Base-by-base conservation (phyloP, 2,329 filamentous ascomycete species). In the Verticillium longisporum region DNA sequence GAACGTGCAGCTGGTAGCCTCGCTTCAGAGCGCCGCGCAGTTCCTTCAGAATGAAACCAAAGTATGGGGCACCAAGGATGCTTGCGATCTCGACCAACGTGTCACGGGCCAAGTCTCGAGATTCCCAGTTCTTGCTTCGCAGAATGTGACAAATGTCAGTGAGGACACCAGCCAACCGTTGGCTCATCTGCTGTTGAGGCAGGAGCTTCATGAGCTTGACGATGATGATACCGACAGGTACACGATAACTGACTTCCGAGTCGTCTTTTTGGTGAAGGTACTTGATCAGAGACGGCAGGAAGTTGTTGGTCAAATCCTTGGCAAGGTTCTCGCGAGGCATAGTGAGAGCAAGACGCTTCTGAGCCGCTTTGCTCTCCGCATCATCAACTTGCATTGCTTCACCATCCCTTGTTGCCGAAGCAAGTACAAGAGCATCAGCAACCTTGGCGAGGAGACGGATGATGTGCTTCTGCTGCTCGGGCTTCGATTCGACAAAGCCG, bases 211-310 rank as follows among this genome's bases (percentile, higher is more conserved):
- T 79, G 15, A 98, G 82, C 74, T 97, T 97, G 63, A 96, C 89
- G 54, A 94, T 85, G 33, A 95, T 92, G 38, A 97, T 85, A 32
- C 92, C 93, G 5, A 97, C 89, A 1, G 94, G 93, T 37, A 97
- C 89, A 72, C 95, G 91, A 59, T 95, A 85, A 76, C 93, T 97
- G 73, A 99, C 94, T 57, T 92, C 93, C 1, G 92, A 88, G 72
- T 99, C 95, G 65, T 98, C 91, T 73, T 97, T 98, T 68, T 96
- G 88, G 68, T 97, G 93, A 33, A 98, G 83, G 71, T 97, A 95
- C 55, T 87, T 85, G n/a, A 88, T 83, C 36, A 99, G 77, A 18
- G 90, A 85, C 0, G 94, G 92, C 41, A 97, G 77, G 68, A 97
- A 90, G 64, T 88, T 87, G 21, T 85, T 84, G 50, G 85, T 83